Evolutionary conservation across 1,284 basidiomycete genomes (phyloP).

Genomic region (Lentinula novae-zelandiae): DNA sequence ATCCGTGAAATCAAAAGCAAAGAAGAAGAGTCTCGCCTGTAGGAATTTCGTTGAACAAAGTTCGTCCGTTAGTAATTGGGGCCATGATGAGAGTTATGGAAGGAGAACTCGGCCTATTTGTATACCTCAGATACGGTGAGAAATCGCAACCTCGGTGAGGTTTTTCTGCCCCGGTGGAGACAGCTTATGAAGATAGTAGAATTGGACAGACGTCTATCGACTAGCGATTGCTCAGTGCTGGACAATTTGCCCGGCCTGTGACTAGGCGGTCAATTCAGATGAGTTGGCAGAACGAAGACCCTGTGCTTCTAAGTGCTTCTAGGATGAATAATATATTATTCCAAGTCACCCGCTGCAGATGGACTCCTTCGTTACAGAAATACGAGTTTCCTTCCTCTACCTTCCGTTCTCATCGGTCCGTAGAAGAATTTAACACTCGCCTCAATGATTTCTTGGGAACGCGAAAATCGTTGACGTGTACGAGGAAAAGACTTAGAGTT

Average conservation of each 20-base stretch:
- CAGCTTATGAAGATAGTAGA: neutral
- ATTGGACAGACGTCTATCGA: too few species aligned
- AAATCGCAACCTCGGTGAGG: neutral
- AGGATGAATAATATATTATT: too few species aligned
- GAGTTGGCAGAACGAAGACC: neutral
- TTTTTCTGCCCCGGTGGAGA: neutral
- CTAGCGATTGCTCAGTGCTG: neutral
- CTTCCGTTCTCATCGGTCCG: too few species aligned
- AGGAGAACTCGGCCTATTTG: too few species aligned
- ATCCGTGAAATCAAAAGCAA: neutral
- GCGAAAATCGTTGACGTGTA: too few species aligned
- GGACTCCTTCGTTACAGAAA: neutral
- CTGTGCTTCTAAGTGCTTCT: neutral
- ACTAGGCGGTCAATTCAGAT: neutral
- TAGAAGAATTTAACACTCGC: too few species aligned
- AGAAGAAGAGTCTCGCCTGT: slow-evolving; percentile 15
- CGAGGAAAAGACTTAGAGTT: too few species aligned
- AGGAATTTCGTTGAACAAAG: slow-evolving; percentile 34
- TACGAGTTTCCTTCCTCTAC: neutral
- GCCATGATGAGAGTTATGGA: slow-evolving; percentile 13
- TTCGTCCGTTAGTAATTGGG: slow-evolving; percentile 30
- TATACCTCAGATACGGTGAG: neutral
- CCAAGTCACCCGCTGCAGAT: too few species aligned
- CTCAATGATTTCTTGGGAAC: too few species aligned
- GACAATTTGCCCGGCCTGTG: neutral